Evolutionary conservation across 164 flowering plant genomes (phyloP).

Genomic region (Magnolia changhungtana): DNA sequence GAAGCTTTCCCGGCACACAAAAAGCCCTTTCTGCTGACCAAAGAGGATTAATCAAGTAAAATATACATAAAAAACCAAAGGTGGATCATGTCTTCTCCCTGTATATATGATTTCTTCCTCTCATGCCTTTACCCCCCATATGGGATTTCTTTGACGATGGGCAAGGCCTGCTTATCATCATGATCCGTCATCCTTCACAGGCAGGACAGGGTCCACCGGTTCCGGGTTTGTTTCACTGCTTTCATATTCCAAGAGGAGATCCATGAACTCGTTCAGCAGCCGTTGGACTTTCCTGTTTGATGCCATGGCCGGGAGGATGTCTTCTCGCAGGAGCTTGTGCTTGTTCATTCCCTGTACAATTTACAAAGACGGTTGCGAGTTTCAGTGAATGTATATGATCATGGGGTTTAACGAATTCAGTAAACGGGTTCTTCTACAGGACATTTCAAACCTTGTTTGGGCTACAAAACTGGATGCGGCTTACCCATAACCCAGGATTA

Average conservation of each 20-base stretch:
- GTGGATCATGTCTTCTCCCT: background rate
- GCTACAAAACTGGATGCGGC: no score
- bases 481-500: no score
- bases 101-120: background rate
- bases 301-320: conserved; percentile 98
- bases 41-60: background rate
- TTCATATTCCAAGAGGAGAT: conserved; percentile 82
- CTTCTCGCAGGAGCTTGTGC: conserved; percentile 83
- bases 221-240: conserved; percentile 38
- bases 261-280: conserved; percentile 87
- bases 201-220: conserved; percentile 20
- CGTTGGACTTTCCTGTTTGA: conserved; percentile 94
- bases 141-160: background rate
- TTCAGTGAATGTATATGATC: background rate
- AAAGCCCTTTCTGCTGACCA: background rate
- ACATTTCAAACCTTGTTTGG: no score
- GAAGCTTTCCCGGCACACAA: background rate
- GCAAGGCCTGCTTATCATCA: background rate
- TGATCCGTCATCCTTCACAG: background rate
- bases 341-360: conserved; percentile 78
- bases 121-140: background rate
- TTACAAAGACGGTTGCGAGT: background rate
- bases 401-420: no score
- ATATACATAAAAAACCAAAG: background rate
- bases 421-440: no score